Evolutionary conservation across 169 alveolate genomes (phyloP), one percentile per base, ranked within the genome.

Genomic region (Cardiosporidium cionae): DNA sequence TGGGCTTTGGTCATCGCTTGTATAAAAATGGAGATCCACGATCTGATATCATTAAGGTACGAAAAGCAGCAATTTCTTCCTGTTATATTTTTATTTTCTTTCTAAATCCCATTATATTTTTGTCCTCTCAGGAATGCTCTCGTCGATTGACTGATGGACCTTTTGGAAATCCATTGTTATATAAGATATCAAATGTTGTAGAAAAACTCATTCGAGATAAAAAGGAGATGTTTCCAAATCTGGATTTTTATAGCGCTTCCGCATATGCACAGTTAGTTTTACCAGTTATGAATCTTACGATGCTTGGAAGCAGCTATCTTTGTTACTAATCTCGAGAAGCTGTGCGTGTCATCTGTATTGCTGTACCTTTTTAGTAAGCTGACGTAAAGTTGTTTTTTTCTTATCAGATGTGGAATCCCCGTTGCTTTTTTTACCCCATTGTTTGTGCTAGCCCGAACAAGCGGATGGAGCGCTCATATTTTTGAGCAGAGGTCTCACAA

Each of bases 1-100:
- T 89, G 92, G 92, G 94, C 16, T 89, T 89, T 73, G 94, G 94
- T 9, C 94, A 89, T 79, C 80, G 92, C 32, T 78, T 89, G 33
- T 89, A 89, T 80, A 89, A 89, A 53, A 70, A 81, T 7, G 94
- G 92, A 28, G 94, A 89, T 78, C 94, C 94, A n/a, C 65, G 94
- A 16, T 74, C 87, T 29, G 88, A 82, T 7, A 74, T 89, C 53
- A 85, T 89, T 73, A 87, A 70, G 52, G 58, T 27, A 28, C 68
- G 65, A 74, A 72, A 25, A 68, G 54, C 9, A 63, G 65, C 68
- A 72, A 65, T 3, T 58, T 76, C 0, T 32, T 22, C 31, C 72
- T 3, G 16, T 28, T 25, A 36, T 52, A 52, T 9, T 9, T n/a
- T 32, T 22, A 5, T 64, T 16, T n/a, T 16, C n/a, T 16, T 44